A percentile compares a stretch with the other conserved stretches of the same genome.
These are phyloP conservation scores for Malus sylvestris DNA, from an alignment of 306 rosid species.

Conservation along the genomic window DNA sequence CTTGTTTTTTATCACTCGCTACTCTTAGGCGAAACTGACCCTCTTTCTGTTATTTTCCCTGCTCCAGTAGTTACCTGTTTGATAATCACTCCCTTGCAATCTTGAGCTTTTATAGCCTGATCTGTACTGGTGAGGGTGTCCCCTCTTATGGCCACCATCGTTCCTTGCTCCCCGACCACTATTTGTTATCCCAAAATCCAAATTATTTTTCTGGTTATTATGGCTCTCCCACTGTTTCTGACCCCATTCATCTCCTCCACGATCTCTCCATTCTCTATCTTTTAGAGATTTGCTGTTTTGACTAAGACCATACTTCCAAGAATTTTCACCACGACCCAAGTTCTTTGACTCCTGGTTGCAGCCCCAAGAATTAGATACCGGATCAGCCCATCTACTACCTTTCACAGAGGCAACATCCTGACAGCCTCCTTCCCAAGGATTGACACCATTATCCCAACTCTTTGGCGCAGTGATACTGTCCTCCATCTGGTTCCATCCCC, in stretches of 20 bases:
- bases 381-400: slow-evolving; percentile 34
- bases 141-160: slow-evolving; percentile 27
- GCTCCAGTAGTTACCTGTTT: slow-evolving; percentile 33
- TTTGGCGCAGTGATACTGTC: not conserved
- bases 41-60: slow-evolving; percentile 37
- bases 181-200: slow-evolving; percentile 25
- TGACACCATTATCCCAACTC: slow-evolving; percentile 23
- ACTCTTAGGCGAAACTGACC: slow-evolving; percentile 25
- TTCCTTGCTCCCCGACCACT: slow-evolving; percentile 26
- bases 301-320: slow-evolving; percentile 26
- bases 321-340: slow-evolving; percentile 15
- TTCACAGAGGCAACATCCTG: slow-evolving; percentile 1
- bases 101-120: slow-evolving; percentile 29
- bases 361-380: slow-evolving; percentile 25
- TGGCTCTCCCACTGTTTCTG: slow-evolving; percentile 33
- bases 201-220: slow-evolving; percentile 23
- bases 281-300: slow-evolving; percentile 20
- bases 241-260: slow-evolving; percentile 20
- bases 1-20: slow-evolving; percentile 6
- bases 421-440: slow-evolving; percentile 22
- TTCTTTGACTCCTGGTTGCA: slow-evolving; percentile 31
- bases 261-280: slow-evolving; percentile 35
- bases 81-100: slow-evolving; percentile 32
- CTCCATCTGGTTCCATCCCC: slow-evolving; percentile 32
- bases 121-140: slow-evolving; percentile 15